Evolutionary conservation across 2,329 filamentous ascomycete species (phyloP).

Genomic region (Talaromyces sp.): DNA sequence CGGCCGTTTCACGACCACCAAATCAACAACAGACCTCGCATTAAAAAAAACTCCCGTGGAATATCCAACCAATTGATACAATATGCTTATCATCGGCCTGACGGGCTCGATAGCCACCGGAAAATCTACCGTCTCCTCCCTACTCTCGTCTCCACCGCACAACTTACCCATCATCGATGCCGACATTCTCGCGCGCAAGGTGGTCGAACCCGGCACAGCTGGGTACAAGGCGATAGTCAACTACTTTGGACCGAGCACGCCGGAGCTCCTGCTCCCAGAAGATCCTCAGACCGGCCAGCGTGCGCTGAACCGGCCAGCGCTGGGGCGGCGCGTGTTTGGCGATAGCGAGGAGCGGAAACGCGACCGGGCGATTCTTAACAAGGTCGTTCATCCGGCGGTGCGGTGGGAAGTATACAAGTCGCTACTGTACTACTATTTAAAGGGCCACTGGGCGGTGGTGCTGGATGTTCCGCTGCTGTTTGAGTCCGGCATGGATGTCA

Average conservation of each 20-base stretch:
- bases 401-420: constrained; percentile 73
- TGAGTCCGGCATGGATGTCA: constrained; percentile 77
- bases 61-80: not conserved
- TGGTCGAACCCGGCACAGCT: constrained; percentile 84
- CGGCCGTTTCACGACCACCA: not conserved
- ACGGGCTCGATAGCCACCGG: constrained; percentile 97
- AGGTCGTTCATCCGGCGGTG: constrained; percentile 90
- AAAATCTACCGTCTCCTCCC: constrained; percentile 88
- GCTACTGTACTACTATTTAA: constrained; percentile 68
- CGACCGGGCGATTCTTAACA: constrained; percentile 75
- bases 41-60: not conserved
- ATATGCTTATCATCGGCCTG: constrained; percentile 90
- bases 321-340: constrained; percentile 85
- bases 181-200: constrained; percentile 84
- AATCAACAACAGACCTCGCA: not conserved
- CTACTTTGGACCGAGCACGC: constrained; percentile 77
- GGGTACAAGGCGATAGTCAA: constrained; percentile 79
- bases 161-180: constrained; percentile 89
- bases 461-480: constrained; percentile 90
- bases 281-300: constrained; percentile 52
- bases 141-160: constrained; percentile 77
- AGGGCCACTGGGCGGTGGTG: constrained; percentile 81
- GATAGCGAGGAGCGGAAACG: constrained; percentile 62
- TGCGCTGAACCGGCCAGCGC: constrained; percentile 77
- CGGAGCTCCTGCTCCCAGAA: constrained; percentile 70